Evolutionary conservation across 192 early-diverging fungal genomes (phyloP).

Genomic region (Oehlia diaphana): DNA sequence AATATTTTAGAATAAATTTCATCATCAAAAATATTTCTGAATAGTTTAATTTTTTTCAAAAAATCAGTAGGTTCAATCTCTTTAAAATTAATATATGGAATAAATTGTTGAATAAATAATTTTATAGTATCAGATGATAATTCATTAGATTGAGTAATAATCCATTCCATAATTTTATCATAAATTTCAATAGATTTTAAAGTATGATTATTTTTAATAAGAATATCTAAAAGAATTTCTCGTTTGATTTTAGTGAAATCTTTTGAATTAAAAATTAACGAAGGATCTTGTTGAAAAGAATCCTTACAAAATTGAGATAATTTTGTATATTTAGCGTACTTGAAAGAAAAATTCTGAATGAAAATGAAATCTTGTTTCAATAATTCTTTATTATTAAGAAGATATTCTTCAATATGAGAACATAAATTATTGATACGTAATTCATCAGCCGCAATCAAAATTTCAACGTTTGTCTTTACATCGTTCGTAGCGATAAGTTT

Average conservation of each 20-base stretch:
- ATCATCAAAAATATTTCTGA: not conserved
- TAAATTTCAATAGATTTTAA: not conserved
- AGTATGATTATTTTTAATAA: not conserved
- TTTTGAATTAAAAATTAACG: not conserved
- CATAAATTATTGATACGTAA: not conserved
- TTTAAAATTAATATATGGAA: not conserved
- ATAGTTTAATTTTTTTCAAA: not conserved
- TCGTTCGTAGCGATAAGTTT: not conserved
- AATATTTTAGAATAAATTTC: not conserved
- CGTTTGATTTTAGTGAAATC: not conserved
- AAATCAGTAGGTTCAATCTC: not conserved
- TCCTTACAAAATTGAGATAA: not conserved
- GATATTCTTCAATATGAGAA: not conserved
- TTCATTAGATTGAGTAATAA: not conserved
- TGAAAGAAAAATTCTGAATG: not conserved
- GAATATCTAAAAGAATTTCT: not conserved
- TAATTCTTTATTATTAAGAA: not conserved
- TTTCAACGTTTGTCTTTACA: not conserved
- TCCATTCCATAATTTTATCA: slow-evolving; percentile 1
- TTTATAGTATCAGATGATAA: not conserved
- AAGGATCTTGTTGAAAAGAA: not conserved
- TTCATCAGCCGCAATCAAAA: not conserved
- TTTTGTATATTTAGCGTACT: not conserved
- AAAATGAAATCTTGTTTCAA: not conserved
- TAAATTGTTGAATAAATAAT: not conserved